Conservation (phyloP, 2,329 filamentous ascomycete genomes). For the Cladophialophora immunda region DNA sequence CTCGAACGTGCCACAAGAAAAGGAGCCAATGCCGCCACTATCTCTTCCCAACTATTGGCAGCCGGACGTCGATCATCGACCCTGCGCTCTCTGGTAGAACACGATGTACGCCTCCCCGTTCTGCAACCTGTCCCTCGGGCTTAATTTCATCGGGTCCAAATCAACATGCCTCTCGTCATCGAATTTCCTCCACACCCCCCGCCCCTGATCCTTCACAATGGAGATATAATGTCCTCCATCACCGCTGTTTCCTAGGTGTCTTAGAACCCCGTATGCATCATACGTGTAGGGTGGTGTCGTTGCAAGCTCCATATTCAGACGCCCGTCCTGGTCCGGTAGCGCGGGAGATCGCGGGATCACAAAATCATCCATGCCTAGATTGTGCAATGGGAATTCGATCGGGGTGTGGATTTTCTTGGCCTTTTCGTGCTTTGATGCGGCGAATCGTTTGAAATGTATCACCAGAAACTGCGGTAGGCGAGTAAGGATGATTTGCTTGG, state of each 20-base stretch:
- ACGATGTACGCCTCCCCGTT: constrained; percentile 72
- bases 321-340: constrained; percentile 43
- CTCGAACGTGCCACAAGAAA: constrained; percentile 6
- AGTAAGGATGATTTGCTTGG: constrained; percentile 76
- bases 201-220: constrained; percentile 68
- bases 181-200: constrained; percentile 68
- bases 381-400: constrained; percentile 79
- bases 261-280: constrained; percentile 84
- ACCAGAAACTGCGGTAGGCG: constrained; percentile 82
- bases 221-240: constrained; percentile 82
- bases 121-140: constrained; percentile 61
- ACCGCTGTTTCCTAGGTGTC: constrained; percentile 74
- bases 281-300: constrained; percentile 72
- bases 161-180: constrained; percentile 66
- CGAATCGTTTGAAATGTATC: constrained; percentile 77
- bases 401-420: constrained; percentile 74
- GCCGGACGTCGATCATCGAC: constrained; percentile 2
- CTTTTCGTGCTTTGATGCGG: constrained; percentile 63
- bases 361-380: constrained; percentile 70
- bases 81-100: constrained; percentile 65
- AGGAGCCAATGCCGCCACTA: background rate
- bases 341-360: constrained; percentile 60
- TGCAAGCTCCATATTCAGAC: constrained; percentile 43
- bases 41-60: background rate
- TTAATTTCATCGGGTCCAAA: constrained; percentile 64